Evolutionary conservation across 352 stramenopile genomes (phyloP).

Genomic region (Salisapilia sapeloensis): DNA sequence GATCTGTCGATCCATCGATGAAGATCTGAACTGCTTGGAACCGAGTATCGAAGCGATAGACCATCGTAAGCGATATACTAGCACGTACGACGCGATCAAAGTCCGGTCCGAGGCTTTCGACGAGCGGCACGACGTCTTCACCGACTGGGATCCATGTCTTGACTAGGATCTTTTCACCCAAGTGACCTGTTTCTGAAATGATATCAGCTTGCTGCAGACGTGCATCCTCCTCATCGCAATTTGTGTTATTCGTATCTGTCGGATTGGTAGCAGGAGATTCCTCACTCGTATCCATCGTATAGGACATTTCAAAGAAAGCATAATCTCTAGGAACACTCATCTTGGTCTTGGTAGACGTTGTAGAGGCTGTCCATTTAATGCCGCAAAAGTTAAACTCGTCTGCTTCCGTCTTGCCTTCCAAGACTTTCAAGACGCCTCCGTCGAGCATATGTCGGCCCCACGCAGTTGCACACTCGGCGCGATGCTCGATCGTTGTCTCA

Average conservation of each 20-base stretch:
- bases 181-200: neutral
- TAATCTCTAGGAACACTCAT: constrained; percentile 41
- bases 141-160: constrained; percentile 42
- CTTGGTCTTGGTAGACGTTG: constrained; percentile 17
- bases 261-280: constrained; percentile 1
- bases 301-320: constrained; percentile 42
- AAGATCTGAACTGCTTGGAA: constrained; percentile 51
- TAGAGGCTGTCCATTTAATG: constrained; percentile 56
- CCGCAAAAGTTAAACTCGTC: constrained; percentile 59
- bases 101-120: constrained; percentile 4
- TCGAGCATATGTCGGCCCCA: constrained; percentile 52
- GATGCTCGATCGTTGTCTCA: constrained; percentile 52
- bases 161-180: constrained; percentile 33
- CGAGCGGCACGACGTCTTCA: constrained; percentile 18
- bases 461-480: constrained; percentile 31
- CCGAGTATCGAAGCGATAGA: constrained; percentile 38
- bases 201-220: neutral
- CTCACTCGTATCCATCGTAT: constrained; percentile 13
- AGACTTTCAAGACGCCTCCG: constrained; percentile 37
- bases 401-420: constrained; percentile 34
- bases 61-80: constrained; percentile 30
- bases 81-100: constrained; percentile 36
- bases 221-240: neutral
- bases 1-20: constrained; percentile 33
- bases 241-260: neutral